A percentile compares a stretch with the other conserved stretches of the same genome.
These are phyloP conservation scores for Austroboletus novae-zelandiae DNA, from an alignment of 1,284 basidiomycete species.

Conservation along the genomic window DNA sequence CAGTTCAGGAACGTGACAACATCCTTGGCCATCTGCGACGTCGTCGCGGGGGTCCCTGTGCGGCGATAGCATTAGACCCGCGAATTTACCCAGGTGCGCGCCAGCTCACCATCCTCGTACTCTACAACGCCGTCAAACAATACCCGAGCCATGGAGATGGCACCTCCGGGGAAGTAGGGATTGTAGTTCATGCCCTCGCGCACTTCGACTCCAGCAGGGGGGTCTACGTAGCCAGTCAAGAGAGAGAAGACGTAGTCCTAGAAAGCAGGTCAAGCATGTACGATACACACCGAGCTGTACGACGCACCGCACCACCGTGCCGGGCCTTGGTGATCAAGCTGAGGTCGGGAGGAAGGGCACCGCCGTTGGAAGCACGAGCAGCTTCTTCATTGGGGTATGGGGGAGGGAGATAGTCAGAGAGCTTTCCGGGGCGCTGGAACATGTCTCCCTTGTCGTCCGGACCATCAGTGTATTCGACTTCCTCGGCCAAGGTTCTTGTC, in stretches of 20 bases:
- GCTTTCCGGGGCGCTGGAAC: slow-evolving; percentile 98
- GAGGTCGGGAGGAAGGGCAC: slow-evolving; percentile 96
- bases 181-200: slow-evolving; percentile 99
- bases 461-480: slow-evolving; percentile 95
- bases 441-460: slow-evolving; percentile 96
- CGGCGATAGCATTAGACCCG: slow-evolving; percentile 4
- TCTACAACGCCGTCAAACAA: slow-evolving; percentile 95
- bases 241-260: slow-evolving; percentile 98
- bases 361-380: slow-evolving; percentile 90
- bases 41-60: slow-evolving; percentile 90
- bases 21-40: slow-evolving; percentile 99
- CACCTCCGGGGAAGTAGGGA: slow-evolving; percentile 96
- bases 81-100: background rate
- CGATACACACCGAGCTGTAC: background rate
- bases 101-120: slow-evolving; percentile 78
- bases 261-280: slow-evolving; percentile 34
- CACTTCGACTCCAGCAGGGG: slow-evolving; percentile 94
- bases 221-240: slow-evolving; percentile 95
- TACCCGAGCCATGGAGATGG: slow-evolving; percentile 98
- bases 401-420: slow-evolving; percentile 93
- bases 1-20: slow-evolving; percentile 93
- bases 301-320: slow-evolving; percentile 85
- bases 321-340: slow-evolving; percentile 98
- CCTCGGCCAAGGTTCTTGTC: slow-evolving; percentile 90
- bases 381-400: slow-evolving; percentile 99